phyloP scores from a whole-genome alignment of 495 filamentous ascomycete species.

The Penicillium roqueforti region DNA sequence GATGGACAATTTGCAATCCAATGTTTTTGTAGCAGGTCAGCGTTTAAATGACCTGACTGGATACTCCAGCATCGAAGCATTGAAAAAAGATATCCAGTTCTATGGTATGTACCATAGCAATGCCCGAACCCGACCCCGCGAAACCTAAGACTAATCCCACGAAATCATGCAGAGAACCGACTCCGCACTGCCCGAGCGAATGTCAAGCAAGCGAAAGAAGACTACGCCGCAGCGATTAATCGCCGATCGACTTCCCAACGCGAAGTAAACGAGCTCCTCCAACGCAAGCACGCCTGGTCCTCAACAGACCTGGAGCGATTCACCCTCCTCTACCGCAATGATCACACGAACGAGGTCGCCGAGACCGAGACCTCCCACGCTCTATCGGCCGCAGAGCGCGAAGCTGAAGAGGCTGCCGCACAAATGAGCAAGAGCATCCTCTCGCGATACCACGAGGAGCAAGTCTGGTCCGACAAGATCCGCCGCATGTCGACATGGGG shows the following conservation, averaged over 20 bases:
- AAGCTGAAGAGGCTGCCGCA: slow-evolving; percentile 68
- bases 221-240: slow-evolving; percentile 72
- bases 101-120: slow-evolving; percentile 49
- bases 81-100: slow-evolving; percentile 68
- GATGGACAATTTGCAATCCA: slow-evolving; percentile 87
- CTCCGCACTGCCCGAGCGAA: slow-evolving; percentile 59
- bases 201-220: slow-evolving; percentile 66
- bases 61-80: slow-evolving; percentile 84
- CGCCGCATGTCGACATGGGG: slow-evolving; percentile 95
- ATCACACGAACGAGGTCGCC: slow-evolving; percentile 89
- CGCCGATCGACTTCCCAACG: slow-evolving; percentile 83
- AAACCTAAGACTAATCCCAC: slow-evolving; percentile 3
- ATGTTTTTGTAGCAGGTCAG: slow-evolving; percentile 78
- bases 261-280: slow-evolving; percentile 89
- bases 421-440: slow-evolving; percentile 75
- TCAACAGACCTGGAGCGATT: slow-evolving; percentile 87
- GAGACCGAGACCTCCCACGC: slow-evolving; percentile 69
- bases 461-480: slow-evolving; percentile 99
- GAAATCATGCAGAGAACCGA: slow-evolving; percentile 47
- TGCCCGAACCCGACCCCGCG: not conserved
- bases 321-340: slow-evolving; percentile 83
- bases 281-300: slow-evolving; percentile 90
- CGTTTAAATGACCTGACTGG: slow-evolving; percentile 90
- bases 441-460: slow-evolving; percentile 93
- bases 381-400: slow-evolving; percentile 67